Conservation (phyloP, 345 rosid species). For the Fremontodendron californicum region DNA sequence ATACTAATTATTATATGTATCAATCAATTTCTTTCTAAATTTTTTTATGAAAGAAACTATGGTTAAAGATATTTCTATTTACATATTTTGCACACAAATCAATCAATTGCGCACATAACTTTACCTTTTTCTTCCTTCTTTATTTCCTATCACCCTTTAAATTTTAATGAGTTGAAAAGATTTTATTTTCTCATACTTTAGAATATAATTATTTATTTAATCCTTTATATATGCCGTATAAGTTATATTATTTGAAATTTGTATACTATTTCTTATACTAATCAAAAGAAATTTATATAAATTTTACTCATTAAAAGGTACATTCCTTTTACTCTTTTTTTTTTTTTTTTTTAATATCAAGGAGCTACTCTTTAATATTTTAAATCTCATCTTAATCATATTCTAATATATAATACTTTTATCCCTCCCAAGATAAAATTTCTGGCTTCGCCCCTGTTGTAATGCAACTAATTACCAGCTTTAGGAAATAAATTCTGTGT, state of each 20-base stretch:
- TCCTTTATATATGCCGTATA: not conserved
- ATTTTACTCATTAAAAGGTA: not conserved
- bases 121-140: not conserved
- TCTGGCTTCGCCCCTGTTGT: not conserved
- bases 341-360: no score
- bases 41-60: no score
- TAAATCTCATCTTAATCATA: not conserved
- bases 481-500: not conserved
- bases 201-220: no score
- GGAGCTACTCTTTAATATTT: not conserved
- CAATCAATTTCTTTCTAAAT: no score
- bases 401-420: no score
- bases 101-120: not conserved
- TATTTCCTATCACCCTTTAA: not conserved
- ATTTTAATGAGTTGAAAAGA: not conserved
- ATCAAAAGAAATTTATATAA: not conserved
- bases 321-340: not conserved
- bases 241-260: not conserved
- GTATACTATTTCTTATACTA: not conserved
- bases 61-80: not conserved
- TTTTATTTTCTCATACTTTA: not conserved
- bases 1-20: not conserved
- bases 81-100: not conserved
- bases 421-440: no score
- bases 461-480: not conserved